Evolutionary conservation across 768 basidiomycete genomes (phyloP).

Genomic region (Lactarius hatsudake): DNA sequence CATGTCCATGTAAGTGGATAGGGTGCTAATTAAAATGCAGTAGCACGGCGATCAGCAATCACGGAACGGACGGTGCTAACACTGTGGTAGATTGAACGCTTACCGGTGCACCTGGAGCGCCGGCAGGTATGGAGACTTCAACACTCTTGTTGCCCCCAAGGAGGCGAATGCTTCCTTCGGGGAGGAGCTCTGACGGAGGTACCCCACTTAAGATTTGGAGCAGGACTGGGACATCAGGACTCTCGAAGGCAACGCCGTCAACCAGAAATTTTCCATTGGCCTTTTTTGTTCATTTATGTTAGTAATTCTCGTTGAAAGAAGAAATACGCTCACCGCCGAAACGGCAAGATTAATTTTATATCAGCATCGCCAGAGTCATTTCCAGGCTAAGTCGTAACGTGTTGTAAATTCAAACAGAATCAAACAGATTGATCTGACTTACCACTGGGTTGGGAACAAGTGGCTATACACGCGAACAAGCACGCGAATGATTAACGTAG

Average conservation of each 20-base stretch:
- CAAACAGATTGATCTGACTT: background rate
- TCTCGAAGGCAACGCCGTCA: slow-evolving; percentile 37
- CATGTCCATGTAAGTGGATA: slow-evolving; percentile 12
- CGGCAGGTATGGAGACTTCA: slow-evolving; percentile 35
- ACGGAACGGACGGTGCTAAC: background rate
- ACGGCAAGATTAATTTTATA: slow-evolving; percentile 9
- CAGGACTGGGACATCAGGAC: slow-evolving; percentile 47
- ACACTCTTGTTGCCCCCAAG: slow-evolving; percentile 46
- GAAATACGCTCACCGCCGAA: slow-evolving; percentile 11
- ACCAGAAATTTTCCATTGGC: slow-evolving; percentile 31
- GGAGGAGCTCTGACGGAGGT: slow-evolving; percentile 37
- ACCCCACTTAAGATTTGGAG: slow-evolving; percentile 50
- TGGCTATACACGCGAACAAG: slow-evolving; percentile 9
- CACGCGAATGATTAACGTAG: slow-evolving; percentile 14
- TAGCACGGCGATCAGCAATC: background rate
- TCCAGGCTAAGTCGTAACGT: background rate
- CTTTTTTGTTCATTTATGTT: background rate
- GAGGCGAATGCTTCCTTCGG: slow-evolving; percentile 44
- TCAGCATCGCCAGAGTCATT: background rate
- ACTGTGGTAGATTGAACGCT: background rate
- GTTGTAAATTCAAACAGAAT: background rate
- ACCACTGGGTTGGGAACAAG: slow-evolving; percentile 16
- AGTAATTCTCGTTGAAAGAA: background rate
- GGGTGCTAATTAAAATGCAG: background rate
- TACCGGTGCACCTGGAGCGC: background rate